Conservation (phyloP, 2,329 filamentous ascomycete genomes). For the Calonectria hawksworthii region DNA sequence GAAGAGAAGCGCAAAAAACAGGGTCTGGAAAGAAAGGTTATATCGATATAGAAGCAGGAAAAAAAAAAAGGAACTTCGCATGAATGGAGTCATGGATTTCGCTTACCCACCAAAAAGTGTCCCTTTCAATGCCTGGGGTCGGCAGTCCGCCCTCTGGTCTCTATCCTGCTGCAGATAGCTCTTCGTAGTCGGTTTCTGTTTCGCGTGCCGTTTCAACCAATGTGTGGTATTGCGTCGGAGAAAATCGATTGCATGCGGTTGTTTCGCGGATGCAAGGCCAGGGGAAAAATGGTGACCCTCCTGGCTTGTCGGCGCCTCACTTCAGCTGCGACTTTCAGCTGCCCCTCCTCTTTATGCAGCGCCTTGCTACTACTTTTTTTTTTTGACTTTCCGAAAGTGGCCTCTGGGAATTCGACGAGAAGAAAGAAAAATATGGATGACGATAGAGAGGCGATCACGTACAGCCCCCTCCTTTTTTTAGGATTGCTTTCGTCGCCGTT, state of each 20-base stretch:
- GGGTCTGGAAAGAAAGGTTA: neutral
- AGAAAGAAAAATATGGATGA: neutral
- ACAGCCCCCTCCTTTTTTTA: neutral
- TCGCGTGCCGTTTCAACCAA: neutral
- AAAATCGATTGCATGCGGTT: conserved; percentile 2
- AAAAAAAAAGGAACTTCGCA: neutral
- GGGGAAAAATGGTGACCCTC: conserved; percentile 1
- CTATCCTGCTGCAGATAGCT: neutral
- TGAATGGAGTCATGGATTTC: conserved; percentile 7
- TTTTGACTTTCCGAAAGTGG: neutral
- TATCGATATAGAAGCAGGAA: neutral
- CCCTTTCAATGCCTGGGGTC: neutral
- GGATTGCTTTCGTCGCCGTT: neutral
- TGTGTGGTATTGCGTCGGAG: neutral
- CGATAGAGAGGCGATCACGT: neutral
- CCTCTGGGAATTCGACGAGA: neutral
- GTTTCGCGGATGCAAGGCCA: conserved; percentile 4
- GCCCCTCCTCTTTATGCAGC: conserved; percentile 16
- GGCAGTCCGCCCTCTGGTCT: neutral
- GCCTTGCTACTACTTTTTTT: neutral
- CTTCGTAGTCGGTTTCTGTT: neutral
- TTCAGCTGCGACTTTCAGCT: conserved; percentile 8
- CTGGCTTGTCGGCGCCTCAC: neutral
- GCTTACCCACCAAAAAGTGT: neutral
- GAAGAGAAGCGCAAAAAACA: neutral